Base-by-base conservation (phyloP, 1,139 yeast genomes). In the Debaryomycetaceae sp. region DNA sequence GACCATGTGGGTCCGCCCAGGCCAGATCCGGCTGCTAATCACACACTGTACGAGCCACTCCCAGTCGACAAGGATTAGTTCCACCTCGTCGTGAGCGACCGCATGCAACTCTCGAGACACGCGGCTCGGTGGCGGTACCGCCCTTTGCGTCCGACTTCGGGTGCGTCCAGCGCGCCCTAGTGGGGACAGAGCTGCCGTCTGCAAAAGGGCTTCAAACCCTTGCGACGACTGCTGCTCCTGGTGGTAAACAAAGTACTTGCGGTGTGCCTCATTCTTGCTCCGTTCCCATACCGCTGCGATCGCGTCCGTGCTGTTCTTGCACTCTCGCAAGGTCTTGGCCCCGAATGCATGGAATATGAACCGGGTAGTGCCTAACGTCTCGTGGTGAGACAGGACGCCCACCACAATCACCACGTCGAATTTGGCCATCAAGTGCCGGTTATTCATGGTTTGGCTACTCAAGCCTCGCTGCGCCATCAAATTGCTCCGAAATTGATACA, bases 1-100 rank as follows among this genome's bases (percentile, higher is more conserved):
- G 21, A 7, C 21, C 7, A 7, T 11, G 10, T 7, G 11, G 21
- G 21, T 11, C 7, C 21, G 21, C 21, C 11, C 21, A 7, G 20
- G 10, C 40, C 40, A 37, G 7, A 35, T 28, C 21, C 26, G 29
- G 2, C 37, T 35, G 29, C 38, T 68, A n/a, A 78, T 75, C 7
- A 77, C 64, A 41, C 83, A 71, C 39, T 79, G 87, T 1, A 78
- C 82, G 1, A 77, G 58, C 87, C 87, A 78, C 45, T 79, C 87
- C 77, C 83, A 77, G 39, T 68, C 58, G 5, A 73, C 54, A 2
- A 66, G 32, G 6, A 53, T 52, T 13, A 53, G 33, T 6, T 27
- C 26, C 3, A 35, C 25, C 6, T 15, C 29, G 26, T 27, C 30
- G 4, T 28, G 27, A 13, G 27, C 28, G 11, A 34, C 28, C 8